Evolutionary conservation across 2,329 filamentous ascomycete genomes (phyloP).

Genomic region (Fusarium drepaniforme): DNA sequence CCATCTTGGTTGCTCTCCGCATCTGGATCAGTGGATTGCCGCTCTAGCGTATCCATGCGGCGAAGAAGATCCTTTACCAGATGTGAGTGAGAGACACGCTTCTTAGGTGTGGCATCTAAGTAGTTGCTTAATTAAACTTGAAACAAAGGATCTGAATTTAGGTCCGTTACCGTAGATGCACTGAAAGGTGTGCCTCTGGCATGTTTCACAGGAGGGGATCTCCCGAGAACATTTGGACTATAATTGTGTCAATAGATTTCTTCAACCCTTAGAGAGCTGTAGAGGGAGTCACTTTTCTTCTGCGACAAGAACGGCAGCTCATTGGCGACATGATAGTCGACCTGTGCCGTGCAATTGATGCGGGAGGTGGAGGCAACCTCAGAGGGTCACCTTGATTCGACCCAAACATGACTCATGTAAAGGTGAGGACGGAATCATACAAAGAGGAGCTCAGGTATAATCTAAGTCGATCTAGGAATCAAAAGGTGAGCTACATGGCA

Average conservation of each 20-base stretch:
- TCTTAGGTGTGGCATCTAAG: conserved; percentile 24
- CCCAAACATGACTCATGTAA: neutral
- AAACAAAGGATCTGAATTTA: too few species aligned
- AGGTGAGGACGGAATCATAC: too few species aligned
- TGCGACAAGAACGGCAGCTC: conserved; percentile 26
- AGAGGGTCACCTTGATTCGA: neutral
- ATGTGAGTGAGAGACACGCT: conserved; percentile 13
- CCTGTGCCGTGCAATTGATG: neutral
- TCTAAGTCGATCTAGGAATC: neutral
- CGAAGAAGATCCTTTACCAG: conserved; percentile 18
- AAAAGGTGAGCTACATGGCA: neutral
- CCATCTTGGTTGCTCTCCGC: neutral
- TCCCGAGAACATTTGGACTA: conserved; percentile 27
- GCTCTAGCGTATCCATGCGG: conserved; percentile 23
- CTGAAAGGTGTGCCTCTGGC: conserved; percentile 17
- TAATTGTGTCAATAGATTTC: neutral
- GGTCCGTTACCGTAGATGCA: conserved; percentile 21
- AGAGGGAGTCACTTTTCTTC: conserved; percentile 13
- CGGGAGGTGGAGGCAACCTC: neutral
- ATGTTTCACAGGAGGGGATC: conserved; percentile 23
- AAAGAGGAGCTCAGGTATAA: neutral
- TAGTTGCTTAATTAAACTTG: neutral
- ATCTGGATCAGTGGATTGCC: conserved; percentile 1
- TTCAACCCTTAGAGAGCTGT: neutral
- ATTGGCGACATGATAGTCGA: conserved; percentile 7